These are phyloP conservation scores for Aurifilum marmelostoma DNA, from an alignment of 2,329 filamentous ascomycete genomes.

Conservation along the genomic window DNA sequence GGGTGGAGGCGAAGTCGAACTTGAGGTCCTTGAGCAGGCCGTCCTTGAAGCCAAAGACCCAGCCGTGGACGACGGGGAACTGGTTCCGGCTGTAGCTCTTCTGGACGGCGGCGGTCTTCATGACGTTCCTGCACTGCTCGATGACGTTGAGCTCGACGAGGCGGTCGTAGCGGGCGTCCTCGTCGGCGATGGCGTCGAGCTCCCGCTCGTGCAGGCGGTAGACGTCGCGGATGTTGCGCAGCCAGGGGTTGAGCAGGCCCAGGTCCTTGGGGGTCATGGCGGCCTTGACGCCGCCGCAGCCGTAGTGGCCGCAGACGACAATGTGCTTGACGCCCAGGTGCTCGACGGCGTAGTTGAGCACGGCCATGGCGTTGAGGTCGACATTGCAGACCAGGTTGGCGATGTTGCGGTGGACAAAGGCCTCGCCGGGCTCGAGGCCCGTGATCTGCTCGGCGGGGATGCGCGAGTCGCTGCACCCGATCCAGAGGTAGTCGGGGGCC, in stretches of 20 bases:
- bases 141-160: constrained; percentile 84
- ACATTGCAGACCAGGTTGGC: constrained; percentile 82
- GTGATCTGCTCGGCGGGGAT: constrained; percentile 90
- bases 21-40: constrained; percentile 66
- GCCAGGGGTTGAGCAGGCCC: constrained; percentile 73
- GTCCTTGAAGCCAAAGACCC: constrained; percentile 72
- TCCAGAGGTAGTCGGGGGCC: constrained; percentile 77
- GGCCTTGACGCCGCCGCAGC: constrained; percentile 76
- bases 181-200: constrained; percentile 65
- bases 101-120: constrained; percentile 80
- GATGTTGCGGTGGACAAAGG: constrained; percentile 95
- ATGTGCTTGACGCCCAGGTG: constrained; percentile 83
- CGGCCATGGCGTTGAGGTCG: constrained; percentile 78
- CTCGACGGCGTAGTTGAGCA: constrained; percentile 85
- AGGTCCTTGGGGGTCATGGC: constrained; percentile 73
- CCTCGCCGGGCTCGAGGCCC: constrained; percentile 82
- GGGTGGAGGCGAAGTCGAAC: constrained; percentile 56
- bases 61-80: constrained; percentile 73
- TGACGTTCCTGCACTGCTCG: constrained; percentile 75
- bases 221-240: constrained; percentile 74
- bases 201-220: constrained; percentile 73
- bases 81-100: constrained; percentile 66
- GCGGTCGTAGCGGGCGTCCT: constrained; percentile 65
- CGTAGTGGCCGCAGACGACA: constrained; percentile 78
- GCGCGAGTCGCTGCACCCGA: constrained; percentile 88